Conservation (phyloP, 805 yeast species). For the Clavispora asparagi region DNA sequence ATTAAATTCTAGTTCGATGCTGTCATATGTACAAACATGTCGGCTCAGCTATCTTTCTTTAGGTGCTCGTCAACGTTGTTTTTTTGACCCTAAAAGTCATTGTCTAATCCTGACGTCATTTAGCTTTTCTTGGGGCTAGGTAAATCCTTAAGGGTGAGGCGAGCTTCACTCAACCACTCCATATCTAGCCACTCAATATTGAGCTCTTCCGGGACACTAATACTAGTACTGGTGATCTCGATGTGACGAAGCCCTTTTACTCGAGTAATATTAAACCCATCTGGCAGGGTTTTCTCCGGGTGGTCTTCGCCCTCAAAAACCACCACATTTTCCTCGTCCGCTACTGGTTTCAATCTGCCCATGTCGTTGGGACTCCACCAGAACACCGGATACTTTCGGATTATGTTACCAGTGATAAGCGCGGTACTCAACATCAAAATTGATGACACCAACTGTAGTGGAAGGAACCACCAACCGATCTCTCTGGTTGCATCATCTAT, state of each 20-base stretch:
- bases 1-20: too few species aligned
- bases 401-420: constrained; percentile 47
- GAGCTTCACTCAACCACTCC: neutral
- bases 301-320: neutral
- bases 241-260: neutral
- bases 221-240: neutral
- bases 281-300: neutral
- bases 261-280: neutral
- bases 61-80: too few species aligned
- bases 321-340: neutral
- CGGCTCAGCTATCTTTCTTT: too few species aligned
- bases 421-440: constrained; percentile 47
- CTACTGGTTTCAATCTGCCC: neutral
- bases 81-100: too few species aligned
- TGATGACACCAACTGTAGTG: constrained; percentile 47
- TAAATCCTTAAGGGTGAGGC: neutral
- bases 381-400: constrained; percentile 48
- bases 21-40: too few species aligned
- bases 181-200: neutral
- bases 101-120: too few species aligned
- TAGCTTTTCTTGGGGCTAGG: neutral
- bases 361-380: constrained; percentile 44
- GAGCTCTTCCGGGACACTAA: neutral
- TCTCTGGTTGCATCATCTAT: constrained; percentile 39
- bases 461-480: constrained; percentile 65